phyloP scores from a whole-genome alignment of 257 asterid species.

The Jacaranda copaia region DNA sequence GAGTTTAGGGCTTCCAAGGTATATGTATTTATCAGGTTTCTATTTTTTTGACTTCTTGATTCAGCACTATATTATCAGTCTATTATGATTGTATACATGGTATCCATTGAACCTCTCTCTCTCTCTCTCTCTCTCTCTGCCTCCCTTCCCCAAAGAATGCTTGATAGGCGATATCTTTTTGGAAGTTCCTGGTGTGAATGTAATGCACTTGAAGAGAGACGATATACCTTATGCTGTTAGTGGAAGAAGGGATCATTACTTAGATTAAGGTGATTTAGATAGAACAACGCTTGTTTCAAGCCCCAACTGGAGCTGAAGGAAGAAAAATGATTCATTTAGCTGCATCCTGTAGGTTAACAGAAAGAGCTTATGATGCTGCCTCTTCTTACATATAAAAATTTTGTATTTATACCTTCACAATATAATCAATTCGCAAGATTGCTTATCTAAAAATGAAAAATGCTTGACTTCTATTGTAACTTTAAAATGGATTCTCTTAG shows the following conservation, averaged over 20 bases:
- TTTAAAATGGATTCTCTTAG: constrained; percentile 39
- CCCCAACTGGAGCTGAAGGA: background rate
- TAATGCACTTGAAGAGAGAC: background rate
- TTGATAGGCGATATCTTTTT: background rate
- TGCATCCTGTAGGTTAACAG: background rate
- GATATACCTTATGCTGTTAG: background rate
- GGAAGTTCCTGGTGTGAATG: background rate
- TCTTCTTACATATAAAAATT: constrained; percentile 10
- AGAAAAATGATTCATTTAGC: background rate
- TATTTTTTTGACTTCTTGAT: background rate
- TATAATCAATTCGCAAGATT: background rate
- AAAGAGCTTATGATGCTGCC: constrained; percentile 12
- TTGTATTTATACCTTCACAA: background rate
- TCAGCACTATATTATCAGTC: constrained; percentile 4
- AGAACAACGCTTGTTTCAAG: background rate
- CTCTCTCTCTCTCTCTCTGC: background rate
- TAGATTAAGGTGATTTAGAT: background rate
- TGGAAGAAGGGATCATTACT: background rate
- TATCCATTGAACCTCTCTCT: background rate
- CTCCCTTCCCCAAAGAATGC: background rate
- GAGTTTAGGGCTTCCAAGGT: constrained; percentile 87
- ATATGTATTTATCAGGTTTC: constrained; percentile 18
- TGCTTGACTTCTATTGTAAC: constrained; percentile 8
- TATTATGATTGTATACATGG: background rate
- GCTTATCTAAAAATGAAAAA: constrained; percentile 14